Evolutionary conservation across 1,284 basidiomycete genomes (phyloP).

Genomic region (Erythrobasidium hasegawianum): DNA sequence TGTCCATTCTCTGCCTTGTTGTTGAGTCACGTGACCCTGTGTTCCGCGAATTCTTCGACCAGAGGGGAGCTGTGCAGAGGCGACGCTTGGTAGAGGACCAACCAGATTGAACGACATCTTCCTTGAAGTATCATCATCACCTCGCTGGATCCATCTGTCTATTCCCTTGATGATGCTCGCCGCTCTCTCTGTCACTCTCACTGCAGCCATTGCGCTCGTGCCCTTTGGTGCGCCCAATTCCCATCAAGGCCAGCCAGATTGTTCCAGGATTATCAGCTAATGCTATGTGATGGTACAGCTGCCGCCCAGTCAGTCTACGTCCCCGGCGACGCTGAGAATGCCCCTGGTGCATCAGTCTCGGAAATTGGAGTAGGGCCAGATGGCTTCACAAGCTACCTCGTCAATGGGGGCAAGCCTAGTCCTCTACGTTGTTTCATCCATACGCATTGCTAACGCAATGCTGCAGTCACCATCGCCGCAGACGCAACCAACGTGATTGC

Average conservation of each 20-base stretch:
- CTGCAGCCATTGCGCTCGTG: not conserved
- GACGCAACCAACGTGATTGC: conserved; percentile 9
- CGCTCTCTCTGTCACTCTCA: not conserved
- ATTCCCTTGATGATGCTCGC: not conserved
- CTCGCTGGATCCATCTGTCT: too few species aligned
- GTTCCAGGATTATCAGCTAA: not conserved
- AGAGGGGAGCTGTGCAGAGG: too few species aligned
- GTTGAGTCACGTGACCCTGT: too few species aligned
- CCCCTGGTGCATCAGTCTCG: conserved; percentile 4
- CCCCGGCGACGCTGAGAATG: conserved; percentile 13
- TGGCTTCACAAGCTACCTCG: conserved; percentile 20
- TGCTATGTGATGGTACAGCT: not conserved
- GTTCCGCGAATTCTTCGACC: too few species aligned
- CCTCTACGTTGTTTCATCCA: not conserved
- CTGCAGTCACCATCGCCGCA: conserved; percentile 12
- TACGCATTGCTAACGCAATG: not conserved
- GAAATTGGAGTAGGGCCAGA: conserved; percentile 14
- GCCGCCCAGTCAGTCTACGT: conserved; percentile 21
- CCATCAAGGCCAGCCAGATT: not conserved
- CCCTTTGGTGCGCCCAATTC: not conserved
- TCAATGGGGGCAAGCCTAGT: conserved; percentile 10
- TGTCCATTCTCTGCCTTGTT: too few species aligned
- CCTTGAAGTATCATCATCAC: too few species aligned
- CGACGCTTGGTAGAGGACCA: too few species aligned
- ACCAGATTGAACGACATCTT: too few species aligned